These are phyloP conservation scores for Rhypophila decipiens DNA, from an alignment of 495 filamentous ascomycete species.

Conservation along the genomic window DNA sequence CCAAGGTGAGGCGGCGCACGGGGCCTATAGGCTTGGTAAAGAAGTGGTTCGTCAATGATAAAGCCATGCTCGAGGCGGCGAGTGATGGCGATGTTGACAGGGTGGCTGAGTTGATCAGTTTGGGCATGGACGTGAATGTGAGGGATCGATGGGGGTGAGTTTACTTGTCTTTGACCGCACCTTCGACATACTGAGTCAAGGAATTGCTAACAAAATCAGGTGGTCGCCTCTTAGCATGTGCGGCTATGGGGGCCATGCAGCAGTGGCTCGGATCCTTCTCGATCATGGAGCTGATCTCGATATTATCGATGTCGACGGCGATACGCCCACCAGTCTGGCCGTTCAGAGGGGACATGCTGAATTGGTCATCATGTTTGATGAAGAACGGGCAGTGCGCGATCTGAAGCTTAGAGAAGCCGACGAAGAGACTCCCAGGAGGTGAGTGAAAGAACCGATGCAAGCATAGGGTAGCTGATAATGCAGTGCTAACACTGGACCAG, in stretches of 20 bases:
- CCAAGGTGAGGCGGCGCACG: not conserved
- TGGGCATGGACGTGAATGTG: conserved; percentile 22
- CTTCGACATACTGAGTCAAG: too few species aligned
- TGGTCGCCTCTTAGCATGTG: conserved; percentile 25
- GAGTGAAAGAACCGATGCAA: not conserved
- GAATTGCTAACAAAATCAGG: not conserved
- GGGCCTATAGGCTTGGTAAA: conserved; percentile 5
- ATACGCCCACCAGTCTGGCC: conserved; percentile 21
- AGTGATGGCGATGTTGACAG: conserved; percentile 17
- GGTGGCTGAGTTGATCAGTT: conserved; percentile 16
- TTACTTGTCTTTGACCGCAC: too few species aligned
- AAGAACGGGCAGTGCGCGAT: conserved; percentile 17
- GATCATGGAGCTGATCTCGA: conserved; percentile 26
- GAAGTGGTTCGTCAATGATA: conserved; percentile 18
- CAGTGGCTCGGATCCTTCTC: conserved; percentile 19
- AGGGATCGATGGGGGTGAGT: conserved; percentile 12
- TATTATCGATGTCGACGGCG: conserved; percentile 21
- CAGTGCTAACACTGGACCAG: not conserved
- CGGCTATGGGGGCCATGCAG: conserved; percentile 16
- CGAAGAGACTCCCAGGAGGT: conserved; percentile 6
- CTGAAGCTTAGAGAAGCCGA: conserved; percentile 18
- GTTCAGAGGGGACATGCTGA: conserved; percentile 20
- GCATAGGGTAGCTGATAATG: not conserved
- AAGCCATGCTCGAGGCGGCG: conserved; percentile 21
- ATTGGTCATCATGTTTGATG: conserved; percentile 20